These are phyloP conservation scores for Rhizophagus clarus DNA, from an alignment of 192 early-diverging fungal species.

Conservation along the genomic window DNA sequence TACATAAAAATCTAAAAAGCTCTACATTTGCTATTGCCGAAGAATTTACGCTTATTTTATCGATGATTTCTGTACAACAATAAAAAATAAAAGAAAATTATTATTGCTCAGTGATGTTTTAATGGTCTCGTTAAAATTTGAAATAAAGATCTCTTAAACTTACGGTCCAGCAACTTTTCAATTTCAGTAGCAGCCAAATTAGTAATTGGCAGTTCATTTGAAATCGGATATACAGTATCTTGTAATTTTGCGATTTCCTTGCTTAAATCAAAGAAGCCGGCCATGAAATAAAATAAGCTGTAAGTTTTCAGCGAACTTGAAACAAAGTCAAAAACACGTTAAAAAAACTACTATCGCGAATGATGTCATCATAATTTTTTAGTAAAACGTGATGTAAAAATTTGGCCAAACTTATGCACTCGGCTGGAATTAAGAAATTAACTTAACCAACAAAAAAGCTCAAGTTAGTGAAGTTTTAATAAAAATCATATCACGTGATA, in stretches of 20 bases:
- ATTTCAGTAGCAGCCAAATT: constrained; percentile 35
- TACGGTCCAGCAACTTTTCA: constrained; percentile 44
- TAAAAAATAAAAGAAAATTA: too few species aligned
- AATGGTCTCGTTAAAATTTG: background rate
- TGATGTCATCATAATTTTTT: too few species aligned
- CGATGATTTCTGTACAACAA: constrained; percentile 36
- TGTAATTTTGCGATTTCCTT: constrained; percentile 64
- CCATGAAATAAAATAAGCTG: background rate
- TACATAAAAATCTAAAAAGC: constrained; percentile 59
- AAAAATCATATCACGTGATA: too few species aligned
- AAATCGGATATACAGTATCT: constrained; percentile 46
- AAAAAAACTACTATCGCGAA: too few species aligned
- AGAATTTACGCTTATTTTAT: constrained; percentile 38
- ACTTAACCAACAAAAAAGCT: too few species aligned
- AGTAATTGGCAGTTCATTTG: constrained; percentile 36
- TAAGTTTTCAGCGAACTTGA: too few species aligned
- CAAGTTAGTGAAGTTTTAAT: too few species aligned
- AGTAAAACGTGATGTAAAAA: too few species aligned
- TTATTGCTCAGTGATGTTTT: background rate
- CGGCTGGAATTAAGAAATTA: too few species aligned
- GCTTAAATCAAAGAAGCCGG: constrained; percentile 46
- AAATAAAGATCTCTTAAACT: background rate
- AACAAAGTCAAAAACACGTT: too few species aligned
- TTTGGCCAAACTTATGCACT: too few species aligned
- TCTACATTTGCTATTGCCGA: constrained; percentile 38